These are phyloP conservation scores for Xylaria cubensis DNA, from an alignment of 495 filamentous ascomycete species.

Conservation along the genomic window DNA sequence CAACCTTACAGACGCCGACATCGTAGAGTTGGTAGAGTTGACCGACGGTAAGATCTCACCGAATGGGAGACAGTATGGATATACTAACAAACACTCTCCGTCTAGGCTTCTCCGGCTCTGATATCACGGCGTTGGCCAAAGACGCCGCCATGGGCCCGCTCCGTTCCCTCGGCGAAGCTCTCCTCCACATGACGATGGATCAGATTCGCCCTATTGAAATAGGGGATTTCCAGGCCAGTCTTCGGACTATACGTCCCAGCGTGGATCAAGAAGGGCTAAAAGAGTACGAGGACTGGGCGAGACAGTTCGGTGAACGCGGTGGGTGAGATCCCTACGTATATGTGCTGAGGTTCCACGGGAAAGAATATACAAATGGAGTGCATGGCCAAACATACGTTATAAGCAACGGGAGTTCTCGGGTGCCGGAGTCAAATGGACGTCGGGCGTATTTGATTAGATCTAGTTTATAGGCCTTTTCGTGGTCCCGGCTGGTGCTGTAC, in stretches of 20 bases:
- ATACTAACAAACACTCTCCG: conserved; percentile 23
- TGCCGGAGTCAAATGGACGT: conserved; percentile 5
- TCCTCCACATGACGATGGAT: conserved; percentile 90
- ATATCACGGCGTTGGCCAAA: conserved; percentile 96
- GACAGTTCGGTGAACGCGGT: conserved; percentile 88
- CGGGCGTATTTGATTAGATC: conserved; percentile 29
- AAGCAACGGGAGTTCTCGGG: conserved; percentile 2
- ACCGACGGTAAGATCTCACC: conserved; percentile 74
- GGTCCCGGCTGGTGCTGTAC: conserved; percentile 29
- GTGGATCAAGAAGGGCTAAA: conserved; percentile 84
- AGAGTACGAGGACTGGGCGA: conserved; percentile 93
- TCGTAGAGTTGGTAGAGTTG: conserved; percentile 74
- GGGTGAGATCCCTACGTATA: conserved; percentile 54
- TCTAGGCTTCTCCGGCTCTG: conserved; percentile 92
- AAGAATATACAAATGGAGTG: not conserved
- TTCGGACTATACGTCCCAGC: conserved; percentile 86
- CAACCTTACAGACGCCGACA: conserved; percentile 73
- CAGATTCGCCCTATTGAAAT: conserved; percentile 88
- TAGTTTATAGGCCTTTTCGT: conserved; percentile 19
- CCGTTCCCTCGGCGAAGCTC: conserved; percentile 85
- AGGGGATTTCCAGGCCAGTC: conserved; percentile 83
- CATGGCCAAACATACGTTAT: not conserved
- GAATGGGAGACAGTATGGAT: not conserved
- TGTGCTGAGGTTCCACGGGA: not conserved
- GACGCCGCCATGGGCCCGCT: conserved; percentile 98